A percentile compares a stretch with the other conserved stretches of the same genome.
Conservation (phyloP, 257 asterid species). For the Marsdenia floribunda region DNA sequence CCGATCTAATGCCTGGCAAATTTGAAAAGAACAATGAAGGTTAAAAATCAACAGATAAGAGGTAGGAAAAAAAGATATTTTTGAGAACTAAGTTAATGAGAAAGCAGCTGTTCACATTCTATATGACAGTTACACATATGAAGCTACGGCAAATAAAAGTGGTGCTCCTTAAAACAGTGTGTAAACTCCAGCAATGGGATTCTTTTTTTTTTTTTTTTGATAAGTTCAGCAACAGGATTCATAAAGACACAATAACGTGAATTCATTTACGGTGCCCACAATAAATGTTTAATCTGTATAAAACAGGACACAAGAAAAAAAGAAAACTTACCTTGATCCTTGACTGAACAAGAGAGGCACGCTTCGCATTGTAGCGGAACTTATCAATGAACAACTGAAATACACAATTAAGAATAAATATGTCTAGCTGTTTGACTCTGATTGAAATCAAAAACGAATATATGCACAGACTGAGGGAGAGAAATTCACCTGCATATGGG, state of each 20-base stretch:
- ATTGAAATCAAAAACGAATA: constrained; percentile 6
- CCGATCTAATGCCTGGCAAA: constrained; percentile 84
- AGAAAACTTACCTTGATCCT: constrained; percentile 76
- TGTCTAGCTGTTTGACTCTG: constrained; percentile 16
- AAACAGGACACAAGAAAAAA: neutral
- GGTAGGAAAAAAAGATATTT: neutral
- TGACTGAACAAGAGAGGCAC: constrained; percentile 98
- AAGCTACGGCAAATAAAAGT: neutral
- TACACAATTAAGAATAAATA: constrained; percentile 9
- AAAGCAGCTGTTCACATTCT: neutral
- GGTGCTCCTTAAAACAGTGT: neutral
- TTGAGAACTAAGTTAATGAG: constrained; percentile 2
- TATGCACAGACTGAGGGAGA: constrained; percentile 1
- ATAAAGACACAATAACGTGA: neutral
- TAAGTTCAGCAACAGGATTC: neutral
- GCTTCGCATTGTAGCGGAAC: constrained; percentile 96
- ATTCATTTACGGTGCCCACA: neutral
- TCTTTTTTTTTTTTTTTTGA: too few species aligned
- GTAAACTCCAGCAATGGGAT: neutral
- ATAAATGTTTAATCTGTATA: neutral
- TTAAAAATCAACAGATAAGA: neutral
- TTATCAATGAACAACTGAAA: constrained; percentile 90
- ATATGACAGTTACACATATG: neutral
- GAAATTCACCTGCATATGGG: constrained; percentile 81
- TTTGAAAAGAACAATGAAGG: constrained; percentile 10